Conservation (phyloP, 1,284 basidiomycete genomes). For the Tilletia caries region DNA sequence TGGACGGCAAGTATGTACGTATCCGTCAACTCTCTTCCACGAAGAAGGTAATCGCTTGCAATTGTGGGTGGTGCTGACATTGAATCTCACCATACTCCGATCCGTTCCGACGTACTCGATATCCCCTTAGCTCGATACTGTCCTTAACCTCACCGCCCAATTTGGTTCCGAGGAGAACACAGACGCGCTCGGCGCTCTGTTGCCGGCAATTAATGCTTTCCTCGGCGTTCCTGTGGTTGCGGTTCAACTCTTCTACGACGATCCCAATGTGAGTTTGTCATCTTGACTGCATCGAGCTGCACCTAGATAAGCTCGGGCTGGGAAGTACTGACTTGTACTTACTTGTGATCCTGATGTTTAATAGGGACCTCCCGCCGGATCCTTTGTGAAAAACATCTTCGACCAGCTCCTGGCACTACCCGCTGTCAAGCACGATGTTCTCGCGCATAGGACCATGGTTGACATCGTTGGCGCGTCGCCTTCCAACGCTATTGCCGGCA, state of each 20-base stretch:
- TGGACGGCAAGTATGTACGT: slow-evolving; percentile 10
- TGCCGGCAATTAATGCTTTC: slow-evolving; percentile 17
- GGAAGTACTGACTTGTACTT: too few relatives aligned
- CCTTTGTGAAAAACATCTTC: background rate
- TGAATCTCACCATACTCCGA: too few relatives aligned
- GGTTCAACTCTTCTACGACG: background rate
- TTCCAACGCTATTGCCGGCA: background rate
- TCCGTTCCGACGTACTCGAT: too few relatives aligned
- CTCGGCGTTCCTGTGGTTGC: slow-evolving; percentile 4
- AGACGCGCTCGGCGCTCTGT: slow-evolving; percentile 10
- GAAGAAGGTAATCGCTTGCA: too few relatives aligned
- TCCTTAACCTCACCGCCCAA: slow-evolving; percentile 7
- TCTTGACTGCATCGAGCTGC: too few relatives aligned
- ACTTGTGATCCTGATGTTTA: too few relatives aligned
- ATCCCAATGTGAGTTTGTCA: background rate
- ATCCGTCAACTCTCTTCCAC: background rate
- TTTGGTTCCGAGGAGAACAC: slow-evolving; percentile 14
- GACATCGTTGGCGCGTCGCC: background rate
- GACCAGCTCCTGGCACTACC: background rate
- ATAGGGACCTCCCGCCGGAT: background rate
- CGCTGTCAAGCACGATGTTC: background rate
- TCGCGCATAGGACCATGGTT: background rate
- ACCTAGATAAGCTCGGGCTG: too few relatives aligned
- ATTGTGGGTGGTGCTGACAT: too few relatives aligned
- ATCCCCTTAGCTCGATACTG: slow-evolving; percentile 15